A percentile compares a stretch with the other conserved stretches of the same genome.
These are phyloP conservation scores for Starmerella vitae DNA, from an alignment of 805 yeast species.

Conservation along the genomic window DNA sequence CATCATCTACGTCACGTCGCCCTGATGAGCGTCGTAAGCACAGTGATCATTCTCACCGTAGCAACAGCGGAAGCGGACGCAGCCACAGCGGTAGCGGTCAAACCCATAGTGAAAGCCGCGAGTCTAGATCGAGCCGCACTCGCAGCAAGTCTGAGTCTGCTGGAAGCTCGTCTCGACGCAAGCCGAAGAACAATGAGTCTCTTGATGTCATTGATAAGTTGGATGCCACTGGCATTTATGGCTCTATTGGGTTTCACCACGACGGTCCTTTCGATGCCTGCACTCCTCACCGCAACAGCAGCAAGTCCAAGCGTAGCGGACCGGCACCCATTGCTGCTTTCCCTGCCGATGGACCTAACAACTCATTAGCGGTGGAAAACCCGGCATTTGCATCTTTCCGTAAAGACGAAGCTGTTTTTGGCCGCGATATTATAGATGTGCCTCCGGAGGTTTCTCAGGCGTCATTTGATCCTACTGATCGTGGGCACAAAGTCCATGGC, in stretches of 20 bases:
- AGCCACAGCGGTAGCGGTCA: not conserved
- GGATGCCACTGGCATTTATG: conserved; percentile 91
- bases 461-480: conserved; percentile 54
- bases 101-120: not conserved
- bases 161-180: conserved; percentile 6
- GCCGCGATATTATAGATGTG: conserved; percentile 31
- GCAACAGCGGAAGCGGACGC: not conserved
- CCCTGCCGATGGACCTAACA: conserved; percentile 92
- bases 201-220: conserved; percentile 89
- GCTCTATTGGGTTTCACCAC: conserved; percentile 83
- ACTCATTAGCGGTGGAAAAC: conserved; percentile 58
- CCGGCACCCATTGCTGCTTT: conserved; percentile 77
- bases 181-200: conserved; percentile 38
- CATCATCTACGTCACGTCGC: not conserved
- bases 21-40: conserved; percentile 3
- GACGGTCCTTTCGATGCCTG: conserved; percentile 99
- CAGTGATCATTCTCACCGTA: not conserved
- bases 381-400: conserved; percentile 29
- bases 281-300: conserved; percentile 85
- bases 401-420: conserved; percentile 63
- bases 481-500: conserved; percentile 71
- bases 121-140: conserved; percentile 9
- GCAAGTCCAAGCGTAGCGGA: conserved; percentile 22
- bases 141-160: conserved; percentile 20
- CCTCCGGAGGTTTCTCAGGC: conserved; percentile 14